Conservation (phyloP, 202 grass and related monocot genomes). For the Cymbopogon flexuosus region DNA sequence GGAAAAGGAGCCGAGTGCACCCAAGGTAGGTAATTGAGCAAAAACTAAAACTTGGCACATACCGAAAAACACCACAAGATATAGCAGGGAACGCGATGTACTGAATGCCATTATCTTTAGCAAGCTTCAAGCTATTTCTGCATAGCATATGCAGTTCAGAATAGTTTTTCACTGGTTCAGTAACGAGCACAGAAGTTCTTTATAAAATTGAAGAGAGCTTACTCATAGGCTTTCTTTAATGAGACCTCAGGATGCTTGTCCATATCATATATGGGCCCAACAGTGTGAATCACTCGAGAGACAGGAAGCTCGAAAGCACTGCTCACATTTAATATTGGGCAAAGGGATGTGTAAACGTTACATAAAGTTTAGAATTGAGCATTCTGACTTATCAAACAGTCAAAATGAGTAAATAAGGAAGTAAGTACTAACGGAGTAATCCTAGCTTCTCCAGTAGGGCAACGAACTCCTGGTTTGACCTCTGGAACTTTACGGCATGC, state of each 20-base stretch:
- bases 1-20: neutral
- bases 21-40: constrained; percentile 11
- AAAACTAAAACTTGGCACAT: constrained; percentile 23
- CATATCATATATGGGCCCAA: constrained; percentile 73
- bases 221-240: constrained; percentile 78
- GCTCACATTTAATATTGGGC: constrained; percentile 15
- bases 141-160: constrained; percentile 28
- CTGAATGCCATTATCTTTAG: constrained; percentile 79
- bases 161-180: neutral
- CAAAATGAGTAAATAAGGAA: constrained; percentile 23
- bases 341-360: neutral
- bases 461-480: constrained; percentile 63
- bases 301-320: constrained; percentile 81
- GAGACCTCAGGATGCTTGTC: constrained; percentile 59
- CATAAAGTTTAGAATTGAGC: neutral
- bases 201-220: constrained; percentile 1
- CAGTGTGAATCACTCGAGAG: constrained; percentile 80
- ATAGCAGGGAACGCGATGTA: constrained; percentile 91
- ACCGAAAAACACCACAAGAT: constrained; percentile 86
- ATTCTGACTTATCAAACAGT: constrained; percentile 12
- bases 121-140: constrained; percentile 96
- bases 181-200: neutral
- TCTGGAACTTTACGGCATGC: constrained; percentile 72
- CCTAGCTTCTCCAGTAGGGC: constrained; percentile 87
- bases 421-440: constrained; percentile 65